These are phyloP conservation scores for Medicago arabica DNA, from an alignment of 306 rosid species.

Conservation along the genomic window DNA sequence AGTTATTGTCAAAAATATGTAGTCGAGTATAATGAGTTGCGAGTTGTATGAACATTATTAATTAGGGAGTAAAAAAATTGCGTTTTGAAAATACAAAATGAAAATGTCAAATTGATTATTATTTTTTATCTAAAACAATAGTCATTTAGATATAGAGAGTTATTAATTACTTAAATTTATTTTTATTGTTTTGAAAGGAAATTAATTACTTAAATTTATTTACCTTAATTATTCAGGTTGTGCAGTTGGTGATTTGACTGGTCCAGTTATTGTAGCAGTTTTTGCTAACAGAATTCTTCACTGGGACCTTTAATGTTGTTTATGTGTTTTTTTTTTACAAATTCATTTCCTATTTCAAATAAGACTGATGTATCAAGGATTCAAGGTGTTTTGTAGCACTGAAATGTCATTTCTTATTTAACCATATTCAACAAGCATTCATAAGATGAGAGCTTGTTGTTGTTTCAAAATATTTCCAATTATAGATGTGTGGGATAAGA, in stretches of 20 bases:
- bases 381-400: slow-evolving; percentile 13
- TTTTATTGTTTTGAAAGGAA: no score
- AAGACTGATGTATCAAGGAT: slow-evolving; percentile 21
- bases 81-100: no score
- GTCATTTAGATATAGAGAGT: no score
- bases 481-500: no score
- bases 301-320: slow-evolving; percentile 46
- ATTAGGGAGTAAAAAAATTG: no score
- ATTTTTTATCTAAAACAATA: no score
- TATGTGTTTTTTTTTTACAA: slow-evolving; percentile 23
- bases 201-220: no score
- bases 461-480: background rate
- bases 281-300: slow-evolving; percentile 48
- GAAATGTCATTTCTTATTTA: slow-evolving; percentile 10
- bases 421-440: background rate
- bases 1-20: no score
- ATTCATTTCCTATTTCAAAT: slow-evolving; percentile 38
- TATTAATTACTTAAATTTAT: no score
- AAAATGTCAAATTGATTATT: no score
- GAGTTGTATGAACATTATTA: no score
- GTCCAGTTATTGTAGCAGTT: slow-evolving; percentile 67
- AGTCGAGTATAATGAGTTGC: no score
- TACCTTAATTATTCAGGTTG: slow-evolving; percentile 56
- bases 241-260: slow-evolving; percentile 74
- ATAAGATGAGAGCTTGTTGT: background rate